Base-by-base conservation (phyloP, 169 alveolate genomes). In the Cryptosporidium baileyi region DNA sequence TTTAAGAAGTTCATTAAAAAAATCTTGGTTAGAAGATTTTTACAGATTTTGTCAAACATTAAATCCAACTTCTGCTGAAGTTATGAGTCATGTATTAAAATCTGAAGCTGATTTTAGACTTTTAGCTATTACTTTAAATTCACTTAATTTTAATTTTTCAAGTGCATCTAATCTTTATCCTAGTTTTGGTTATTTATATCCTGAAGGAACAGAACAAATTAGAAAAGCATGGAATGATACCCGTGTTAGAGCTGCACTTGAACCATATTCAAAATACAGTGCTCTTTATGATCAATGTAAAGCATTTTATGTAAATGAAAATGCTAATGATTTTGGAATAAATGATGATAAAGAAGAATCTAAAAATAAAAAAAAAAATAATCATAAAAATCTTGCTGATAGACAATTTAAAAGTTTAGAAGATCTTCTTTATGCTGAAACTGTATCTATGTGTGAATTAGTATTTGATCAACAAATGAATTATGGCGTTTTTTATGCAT, bases 401-500 rank as follows among this genome's bases (percentile, higher is more conserved):
- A 38, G 89, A 54, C 74, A 81, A 62, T 62, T 80, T 79, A 67
- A 85, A 82, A 63, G 95, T 24, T 88, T 97, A 79, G 99, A 98
- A 90, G 99, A 98, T 89, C 91, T 96, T 40, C 94, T 98, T 93
- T 97, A 95, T 90, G 97, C 94, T 43, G 98, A 94, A 67, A 95
- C 95, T 74, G 97, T 95, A 38, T 93, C 93, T 88, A 94, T 96
- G 91, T 98, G 96, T 90, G 98, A 97, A 54, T 85, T 96, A 85
- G 96, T 98, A 34, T 98, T 97, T 89, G 99, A 98, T 67, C 96
- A 95, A 82, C 99, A 97, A 85, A 94, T 96, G 88, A 98, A 97
- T 88, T 93, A 92, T 81, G 99, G 99, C 24, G 96, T 96, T 47
- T 97, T 97, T 93, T 97, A 96, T 92, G 98, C 99, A 13, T 98